These are phyloP conservation scores for Halophytophthora polymorphica DNA, from an alignment of 352 stramenopile genomes.

Conservation along the genomic window DNA sequence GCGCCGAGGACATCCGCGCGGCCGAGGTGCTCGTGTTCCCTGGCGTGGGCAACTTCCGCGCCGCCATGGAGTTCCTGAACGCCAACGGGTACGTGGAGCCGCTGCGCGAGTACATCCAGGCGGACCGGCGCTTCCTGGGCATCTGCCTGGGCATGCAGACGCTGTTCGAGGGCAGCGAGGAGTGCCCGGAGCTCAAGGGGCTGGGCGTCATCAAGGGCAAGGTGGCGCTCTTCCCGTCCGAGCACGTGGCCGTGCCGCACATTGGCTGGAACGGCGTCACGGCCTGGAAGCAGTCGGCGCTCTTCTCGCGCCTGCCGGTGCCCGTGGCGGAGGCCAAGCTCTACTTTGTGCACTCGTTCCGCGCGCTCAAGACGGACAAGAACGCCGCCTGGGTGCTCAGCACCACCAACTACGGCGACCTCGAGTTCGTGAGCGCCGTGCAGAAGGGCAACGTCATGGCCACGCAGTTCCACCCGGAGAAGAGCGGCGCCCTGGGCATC, in stretches of 20 bases:
- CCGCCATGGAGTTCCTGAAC: slow-evolving; percentile 92
- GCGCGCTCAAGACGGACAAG: slow-evolving; percentile 61
- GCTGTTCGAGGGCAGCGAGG: slow-evolving; percentile 96
- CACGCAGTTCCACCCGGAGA: slow-evolving; percentile 99
- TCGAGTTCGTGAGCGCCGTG: slow-evolving; percentile 93
- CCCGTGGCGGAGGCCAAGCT: slow-evolving; percentile 50
- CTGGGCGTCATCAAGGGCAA: slow-evolving; percentile 92
- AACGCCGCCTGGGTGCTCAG: slow-evolving; percentile 93
- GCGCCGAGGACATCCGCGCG: slow-evolving; percentile 86
- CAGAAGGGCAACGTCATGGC: slow-evolving; percentile 95
- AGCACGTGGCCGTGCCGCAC: slow-evolving; percentile 89
- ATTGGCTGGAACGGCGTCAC: slow-evolving; percentile 98
- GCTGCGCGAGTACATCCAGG: slow-evolving; percentile 84
- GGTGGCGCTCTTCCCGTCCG: slow-evolving; percentile 87
- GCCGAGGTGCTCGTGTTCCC: slow-evolving; percentile 89
- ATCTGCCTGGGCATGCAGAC: slow-evolving; percentile 99
- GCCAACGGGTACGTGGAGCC: slow-evolving; percentile 85
- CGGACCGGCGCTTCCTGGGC: slow-evolving; percentile 92
- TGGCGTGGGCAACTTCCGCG: slow-evolving; percentile 77
- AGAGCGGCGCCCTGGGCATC: slow-evolving; percentile 92
- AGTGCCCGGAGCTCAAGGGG: slow-evolving; percentile 83
- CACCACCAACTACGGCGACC: slow-evolving; percentile 92
- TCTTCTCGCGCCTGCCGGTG: slow-evolving; percentile 53
- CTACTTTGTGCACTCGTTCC: slow-evolving; percentile 99
- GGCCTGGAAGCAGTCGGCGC: slow-evolving; percentile 79